phyloP scores from a whole-genome alignment of 768 basidiomycete species.

The Strobilomyces echinocephalus region DNA sequence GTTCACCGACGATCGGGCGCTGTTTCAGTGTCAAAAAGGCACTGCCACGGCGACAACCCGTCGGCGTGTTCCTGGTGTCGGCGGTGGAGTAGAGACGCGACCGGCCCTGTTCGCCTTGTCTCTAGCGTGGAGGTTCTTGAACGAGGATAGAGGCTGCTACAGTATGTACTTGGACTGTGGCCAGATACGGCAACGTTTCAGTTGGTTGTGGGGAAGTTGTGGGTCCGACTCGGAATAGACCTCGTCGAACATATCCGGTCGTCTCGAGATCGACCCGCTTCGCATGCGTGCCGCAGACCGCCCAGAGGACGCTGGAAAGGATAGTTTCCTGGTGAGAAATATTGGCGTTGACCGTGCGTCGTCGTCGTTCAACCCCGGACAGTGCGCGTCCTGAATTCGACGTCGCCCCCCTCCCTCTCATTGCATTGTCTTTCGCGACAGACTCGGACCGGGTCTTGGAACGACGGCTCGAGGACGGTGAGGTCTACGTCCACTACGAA shows the following conservation, averaged over 20 bases:
- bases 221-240: constrained; percentile 4
- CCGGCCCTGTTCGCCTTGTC: no score
- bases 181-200: neutral
- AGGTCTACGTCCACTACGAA: constrained; percentile 55
- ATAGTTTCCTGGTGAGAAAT: constrained; percentile 28
- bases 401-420: no score
- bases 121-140: no score
- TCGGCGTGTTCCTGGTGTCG: neutral
- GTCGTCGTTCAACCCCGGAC: constrained; percentile 1
- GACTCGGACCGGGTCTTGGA: no score
- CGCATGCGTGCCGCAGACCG: constrained; percentile 20
- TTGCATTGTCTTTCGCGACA: no score
- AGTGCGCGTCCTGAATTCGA: constrained; percentile 12
- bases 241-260: neutral
- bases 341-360: constrained; percentile 35
- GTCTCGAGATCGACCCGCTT: constrained; percentile 1
- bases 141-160: no score
- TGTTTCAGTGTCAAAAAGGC: neutral
- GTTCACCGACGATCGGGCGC: neutral
- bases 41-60: neutral
- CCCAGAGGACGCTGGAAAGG: constrained; percentile 4
- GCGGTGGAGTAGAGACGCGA: no score
- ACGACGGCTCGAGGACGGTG: constrained; percentile 23
- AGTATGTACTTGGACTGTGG: no score
- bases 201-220: no score